Conservation (phyloP, 2,329 filamentous ascomycete genomes). For the Sarocladiaceae sp. region DNA sequence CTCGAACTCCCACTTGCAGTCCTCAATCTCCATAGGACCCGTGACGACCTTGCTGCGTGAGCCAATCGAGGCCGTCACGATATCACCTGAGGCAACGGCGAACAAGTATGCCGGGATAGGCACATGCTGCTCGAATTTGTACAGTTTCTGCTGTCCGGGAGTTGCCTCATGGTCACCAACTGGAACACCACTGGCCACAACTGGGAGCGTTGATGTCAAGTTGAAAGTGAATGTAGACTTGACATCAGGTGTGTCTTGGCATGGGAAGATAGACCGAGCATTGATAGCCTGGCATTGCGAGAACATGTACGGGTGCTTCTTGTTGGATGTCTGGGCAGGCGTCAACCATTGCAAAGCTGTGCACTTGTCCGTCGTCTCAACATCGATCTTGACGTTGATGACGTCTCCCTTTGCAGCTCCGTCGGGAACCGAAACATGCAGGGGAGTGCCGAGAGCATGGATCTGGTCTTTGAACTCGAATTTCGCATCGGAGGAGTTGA, state of each 20-base stretch:
- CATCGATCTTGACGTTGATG: conserved; percentile 56
- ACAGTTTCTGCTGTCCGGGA: conserved; percentile 55
- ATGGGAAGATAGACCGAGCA: conserved; percentile 88
- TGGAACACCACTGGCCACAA: conserved; percentile 83
- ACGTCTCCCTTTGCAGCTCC: conserved; percentile 49
- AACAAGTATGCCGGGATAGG: conserved; percentile 95
- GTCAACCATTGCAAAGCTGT: conserved; percentile 95
- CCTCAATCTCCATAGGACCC: conserved; percentile 79
- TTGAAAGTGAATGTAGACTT: conserved; percentile 94
- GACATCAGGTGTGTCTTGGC: conserved; percentile 95
- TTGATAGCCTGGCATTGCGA: conserved; percentile 97
- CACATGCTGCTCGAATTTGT: conserved; percentile 84
- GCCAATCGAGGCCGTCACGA: conserved; percentile 81
- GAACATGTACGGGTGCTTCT: conserved; percentile 96
- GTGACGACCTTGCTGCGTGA: conserved; percentile 81
- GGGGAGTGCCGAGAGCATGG: conserved; percentile 71
- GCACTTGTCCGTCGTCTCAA: conserved; percentile 82
- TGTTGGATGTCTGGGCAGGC: conserved; percentile 89
- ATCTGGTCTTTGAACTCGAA: conserved; percentile 68
- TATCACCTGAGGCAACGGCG: conserved; percentile 83
- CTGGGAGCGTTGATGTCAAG: conserved; percentile 79
- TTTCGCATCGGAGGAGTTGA: conserved; percentile 52
- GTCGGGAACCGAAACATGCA: conserved; percentile 58
- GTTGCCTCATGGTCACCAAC: conserved; percentile 40
- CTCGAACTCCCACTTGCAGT: conserved; percentile 87